Evolutionary conservation across 2,329 filamentous ascomycete genomes (phyloP).

Genomic region (Uncinocarpus reesii): DNA sequence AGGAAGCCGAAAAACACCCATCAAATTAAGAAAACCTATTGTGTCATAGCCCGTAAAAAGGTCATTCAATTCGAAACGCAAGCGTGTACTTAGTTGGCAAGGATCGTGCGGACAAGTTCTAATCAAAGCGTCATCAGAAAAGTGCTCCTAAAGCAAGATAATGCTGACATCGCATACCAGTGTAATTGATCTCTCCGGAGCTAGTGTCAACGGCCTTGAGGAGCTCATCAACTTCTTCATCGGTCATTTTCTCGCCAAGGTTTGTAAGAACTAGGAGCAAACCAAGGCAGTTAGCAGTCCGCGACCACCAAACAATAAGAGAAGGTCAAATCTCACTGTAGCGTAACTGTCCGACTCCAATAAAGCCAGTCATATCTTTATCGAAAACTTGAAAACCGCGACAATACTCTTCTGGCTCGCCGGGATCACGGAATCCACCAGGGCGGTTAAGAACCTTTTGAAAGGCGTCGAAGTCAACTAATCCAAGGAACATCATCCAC

Average conservation of each 20-base stretch:
- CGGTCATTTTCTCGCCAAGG: constrained; percentile 97
- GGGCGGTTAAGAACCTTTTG: constrained; percentile 93
- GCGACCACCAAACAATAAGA: not conserved
- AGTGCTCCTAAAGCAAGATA: constrained; percentile 1
- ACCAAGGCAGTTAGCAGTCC: not conserved
- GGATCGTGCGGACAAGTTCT: constrained; percentile 79
- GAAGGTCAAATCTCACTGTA: constrained; percentile 48
- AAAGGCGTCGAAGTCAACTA: constrained; percentile 97
- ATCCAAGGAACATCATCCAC: not conserved
- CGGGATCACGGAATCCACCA: constrained; percentile 94
- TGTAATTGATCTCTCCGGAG: constrained; percentile 95
- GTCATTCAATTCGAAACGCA: constrained; percentile 15
- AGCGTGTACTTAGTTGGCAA: constrained; percentile 56
- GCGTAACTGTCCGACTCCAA: constrained; percentile 92
- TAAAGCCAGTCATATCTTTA: constrained; percentile 97
- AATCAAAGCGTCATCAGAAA: constrained; percentile 15
- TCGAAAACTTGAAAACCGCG: constrained; percentile 98
- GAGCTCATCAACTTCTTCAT: constrained; percentile 97
- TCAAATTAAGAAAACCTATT: constrained; percentile 13
- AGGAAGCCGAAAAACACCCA: not conserved
- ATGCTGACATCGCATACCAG: constrained; percentile 49
- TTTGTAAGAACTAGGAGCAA: constrained; percentile 66
- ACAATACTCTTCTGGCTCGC: constrained; percentile 96
- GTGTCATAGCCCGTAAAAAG: constrained; percentile 13
- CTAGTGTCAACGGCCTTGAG: constrained; percentile 96